Evolutionary conservation across 768 basidiomycete species (phyloP).

Genomic region (Boletus edulis): DNA sequence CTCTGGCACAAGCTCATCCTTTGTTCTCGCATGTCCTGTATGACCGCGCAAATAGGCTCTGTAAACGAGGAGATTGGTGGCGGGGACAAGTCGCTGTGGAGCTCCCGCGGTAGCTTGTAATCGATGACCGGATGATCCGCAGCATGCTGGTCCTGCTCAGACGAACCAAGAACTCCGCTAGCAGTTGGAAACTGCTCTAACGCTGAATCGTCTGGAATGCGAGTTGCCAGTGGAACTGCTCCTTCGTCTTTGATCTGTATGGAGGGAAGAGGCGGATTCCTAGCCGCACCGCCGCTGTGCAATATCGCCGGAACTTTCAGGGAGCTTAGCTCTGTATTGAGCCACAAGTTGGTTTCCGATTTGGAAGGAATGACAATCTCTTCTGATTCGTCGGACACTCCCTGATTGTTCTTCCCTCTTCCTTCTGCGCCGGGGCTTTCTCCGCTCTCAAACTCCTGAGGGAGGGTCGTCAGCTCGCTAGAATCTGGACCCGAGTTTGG

Average conservation of each 20-base stretch:
- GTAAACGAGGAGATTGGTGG: conserved; percentile 58
- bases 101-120: conserved; percentile 59
- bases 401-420: background rate
- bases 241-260: conserved; percentile 1
- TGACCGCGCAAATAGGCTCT: conserved; percentile 76
- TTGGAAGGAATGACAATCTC: background rate
- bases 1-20: conserved; percentile 97
- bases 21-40: conserved; percentile 95
- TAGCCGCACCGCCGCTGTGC: background rate
- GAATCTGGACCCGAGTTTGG: conserved; percentile 14
- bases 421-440: conserved; percentile 11
- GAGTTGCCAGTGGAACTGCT: background rate
- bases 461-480: conserved; percentile 11
- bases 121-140: conserved; percentile 37
- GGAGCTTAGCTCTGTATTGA: conserved; percentile 1
- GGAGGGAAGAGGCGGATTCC: background rate
- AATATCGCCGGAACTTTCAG: background rate
- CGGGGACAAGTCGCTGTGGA: conserved; percentile 56
- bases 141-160: conserved; percentile 11
- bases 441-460: conserved; percentile 16
- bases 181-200: background rate
- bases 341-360: background rate
- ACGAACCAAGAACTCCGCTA: background rate
- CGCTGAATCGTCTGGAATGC: background rate
- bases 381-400: conserved; percentile 6